phyloP scores from a whole-genome alignment of 1,284 basidiomycete species.

The Fomitopsis palustris region DNA sequence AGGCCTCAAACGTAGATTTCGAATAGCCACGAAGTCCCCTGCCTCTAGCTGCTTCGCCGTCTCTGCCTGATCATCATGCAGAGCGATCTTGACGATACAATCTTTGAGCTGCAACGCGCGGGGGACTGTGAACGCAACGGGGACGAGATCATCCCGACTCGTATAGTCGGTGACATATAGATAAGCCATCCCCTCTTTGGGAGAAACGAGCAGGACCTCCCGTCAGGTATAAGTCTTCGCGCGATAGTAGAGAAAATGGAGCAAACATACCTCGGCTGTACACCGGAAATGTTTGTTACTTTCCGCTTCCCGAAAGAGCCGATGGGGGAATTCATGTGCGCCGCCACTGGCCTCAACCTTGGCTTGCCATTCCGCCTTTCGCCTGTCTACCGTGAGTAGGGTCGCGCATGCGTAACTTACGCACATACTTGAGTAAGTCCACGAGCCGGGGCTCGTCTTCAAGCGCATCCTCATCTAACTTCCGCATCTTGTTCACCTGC shows the following conservation, averaged over 20 bases:
- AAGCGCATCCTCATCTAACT: constrained; percentile 39
- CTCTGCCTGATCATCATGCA: constrained; percentile 47
- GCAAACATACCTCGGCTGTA: constrained; percentile 49
- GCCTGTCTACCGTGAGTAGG: constrained; percentile 34
- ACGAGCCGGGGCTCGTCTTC: constrained; percentile 37
- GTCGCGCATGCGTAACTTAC: neutral
- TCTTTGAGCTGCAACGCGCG: constrained; percentile 32
- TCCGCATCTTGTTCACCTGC: constrained; percentile 40
- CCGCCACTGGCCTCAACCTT: constrained; percentile 22
- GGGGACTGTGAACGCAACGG: constrained; percentile 19
- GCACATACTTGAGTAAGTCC: constrained; percentile 50
- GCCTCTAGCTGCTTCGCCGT: constrained; percentile 35
- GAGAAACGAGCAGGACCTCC: constrained; percentile 44
- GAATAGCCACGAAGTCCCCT: constrained; percentile 46
- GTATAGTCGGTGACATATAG: constrained; percentile 71
- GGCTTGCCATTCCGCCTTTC: constrained; percentile 49
- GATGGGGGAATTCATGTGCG: constrained; percentile 38
- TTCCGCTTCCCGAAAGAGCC: constrained; percentile 42
- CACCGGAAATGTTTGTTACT: constrained; percentile 47
- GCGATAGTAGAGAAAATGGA: constrained; percentile 6
- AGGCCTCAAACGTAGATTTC: constrained; percentile 46
- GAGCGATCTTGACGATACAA: constrained; percentile 50
- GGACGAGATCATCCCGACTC: constrained; percentile 39
- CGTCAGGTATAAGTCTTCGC: constrained; percentile 14
- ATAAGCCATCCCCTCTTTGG: constrained; percentile 31